Evolutionary conservation across 345 rosid species (phyloP), one percentile per base, ranked within the genome.

Genomic region (Kandelia obovata): DNA sequence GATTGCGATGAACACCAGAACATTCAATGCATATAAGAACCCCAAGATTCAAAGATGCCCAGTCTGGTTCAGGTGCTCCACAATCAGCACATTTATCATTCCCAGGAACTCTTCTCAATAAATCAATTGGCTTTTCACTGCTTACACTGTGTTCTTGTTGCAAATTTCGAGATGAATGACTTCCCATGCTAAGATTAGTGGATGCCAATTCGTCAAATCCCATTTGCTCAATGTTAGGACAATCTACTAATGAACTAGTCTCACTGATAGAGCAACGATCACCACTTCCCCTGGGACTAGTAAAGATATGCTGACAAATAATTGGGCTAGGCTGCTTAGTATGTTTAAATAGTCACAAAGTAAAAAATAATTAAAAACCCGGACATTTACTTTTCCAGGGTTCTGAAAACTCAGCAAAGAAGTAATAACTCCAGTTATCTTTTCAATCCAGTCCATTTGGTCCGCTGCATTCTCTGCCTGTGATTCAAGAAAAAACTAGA

Each of bases 401-500:
- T 82, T 73, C 73, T 87, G 96, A 70, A 72, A 84, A 81, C 82
- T 87, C 70, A 89, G 70, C 64, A 89, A 80, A 30, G 87, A 84
- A 72, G 92, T 73, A 74, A 85, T 89, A 7, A 87, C 96, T 74
- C 92, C 96, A 63, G 83, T 89, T 78, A 89, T 89, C 73, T 87
- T 89, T 56, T 89, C 92, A 10, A 89, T 89, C 96, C 96, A 86
- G 77, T 89, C 96, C 89, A 80, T 84, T 78, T 89, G 96, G 73
- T 89, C 92, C 51, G 73, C 67, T n/a, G 88, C 87, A 81, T 83
- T 89, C 80, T 89, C 92, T 69, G 96, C 96, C 96, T 89, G 82
- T 81, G 81, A 75, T 72, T 65, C 58, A 73, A 70, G 55, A 32
- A 62, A 75, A 35, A 9, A 53, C 26, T 21, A 62, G 32, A 65